phyloP scores from a whole-genome alignment of 176 grass and related monocot species.

The sorghum (Sorghum bicolor) region DNA sequence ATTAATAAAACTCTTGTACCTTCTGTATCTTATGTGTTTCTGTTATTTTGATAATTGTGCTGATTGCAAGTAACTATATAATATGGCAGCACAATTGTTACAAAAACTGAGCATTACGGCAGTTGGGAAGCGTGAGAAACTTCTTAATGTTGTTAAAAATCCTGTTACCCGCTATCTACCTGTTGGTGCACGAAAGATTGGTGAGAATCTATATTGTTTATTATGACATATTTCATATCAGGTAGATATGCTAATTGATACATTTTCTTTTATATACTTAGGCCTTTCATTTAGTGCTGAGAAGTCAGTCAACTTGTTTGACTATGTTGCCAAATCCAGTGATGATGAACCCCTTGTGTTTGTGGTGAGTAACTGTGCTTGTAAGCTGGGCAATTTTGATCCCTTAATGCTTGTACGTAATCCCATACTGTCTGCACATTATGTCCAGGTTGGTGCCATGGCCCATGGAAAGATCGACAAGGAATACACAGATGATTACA shows the following conservation, averaged over 20 bases:
- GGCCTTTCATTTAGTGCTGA: constrained; percentile 90
- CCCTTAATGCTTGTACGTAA: constrained; percentile 2
- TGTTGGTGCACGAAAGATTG: constrained; percentile 72
- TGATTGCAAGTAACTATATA: constrained; percentile 13
- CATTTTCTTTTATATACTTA: constrained; percentile 35
- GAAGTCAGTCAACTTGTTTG: constrained; percentile 78
- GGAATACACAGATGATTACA: constrained; percentile 81
- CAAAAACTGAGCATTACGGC: constrained; percentile 95
- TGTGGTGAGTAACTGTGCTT: constrained; percentile 58
- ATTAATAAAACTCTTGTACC: not conserved
- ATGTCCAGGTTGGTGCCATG: constrained; percentile 88
- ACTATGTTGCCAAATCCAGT: constrained; percentile 79
- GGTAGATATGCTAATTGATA: constrained; percentile 15
- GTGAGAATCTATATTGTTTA: constrained; percentile 34
- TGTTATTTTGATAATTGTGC: not conserved
- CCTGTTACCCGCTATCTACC: constrained; percentile 83
- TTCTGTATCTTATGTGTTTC: not conserved
- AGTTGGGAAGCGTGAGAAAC: constrained; percentile 85
- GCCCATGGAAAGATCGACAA: constrained; percentile 88
- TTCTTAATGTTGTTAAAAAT: constrained; percentile 97
- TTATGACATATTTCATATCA: not conserved
- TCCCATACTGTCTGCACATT: constrained; percentile 15
- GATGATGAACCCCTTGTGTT: constrained; percentile 74
- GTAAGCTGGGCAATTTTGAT: not conserved
- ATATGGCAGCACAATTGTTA: constrained; percentile 74